phyloP scores from a whole-genome alignment of 306 rosid species.

The Ormosia semicastrata region DNA sequence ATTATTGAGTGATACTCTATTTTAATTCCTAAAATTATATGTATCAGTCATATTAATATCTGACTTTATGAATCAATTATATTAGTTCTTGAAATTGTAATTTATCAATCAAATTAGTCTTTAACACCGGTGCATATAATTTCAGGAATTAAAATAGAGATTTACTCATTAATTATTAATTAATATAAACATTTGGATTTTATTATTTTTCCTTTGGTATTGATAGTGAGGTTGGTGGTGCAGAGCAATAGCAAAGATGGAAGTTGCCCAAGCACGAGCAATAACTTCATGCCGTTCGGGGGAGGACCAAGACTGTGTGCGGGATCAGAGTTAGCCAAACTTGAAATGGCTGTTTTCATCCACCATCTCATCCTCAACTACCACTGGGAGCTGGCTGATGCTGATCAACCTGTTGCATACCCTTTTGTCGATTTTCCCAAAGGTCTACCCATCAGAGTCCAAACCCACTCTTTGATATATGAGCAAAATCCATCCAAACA shows the following conservation, averaged over 20 bases:
- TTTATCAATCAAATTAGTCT: too few relatives aligned
- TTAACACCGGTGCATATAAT: too few relatives aligned
- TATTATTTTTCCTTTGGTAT: too few relatives aligned
- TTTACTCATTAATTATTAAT: too few relatives aligned
- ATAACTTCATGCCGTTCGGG: conserved; percentile 77
- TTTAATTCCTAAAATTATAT: too few relatives aligned
- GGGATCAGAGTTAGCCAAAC: conserved; percentile 88
- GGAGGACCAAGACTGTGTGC: conserved; percentile 92
- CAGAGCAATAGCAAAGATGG: conserved; percentile 46
- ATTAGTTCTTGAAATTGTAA: too few relatives aligned
- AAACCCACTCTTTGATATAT: conserved; percentile 34
- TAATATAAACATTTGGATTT: too few relatives aligned
- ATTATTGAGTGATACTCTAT: too few relatives aligned
- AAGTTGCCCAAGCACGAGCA: conserved; percentile 39
- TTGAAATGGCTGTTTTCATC: conserved; percentile 96
- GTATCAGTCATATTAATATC: too few relatives aligned
- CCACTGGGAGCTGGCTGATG: conserved; percentile 71
- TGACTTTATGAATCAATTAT: too few relatives aligned
- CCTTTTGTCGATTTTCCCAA: conserved; percentile 93
- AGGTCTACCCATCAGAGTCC: conserved; percentile 75
- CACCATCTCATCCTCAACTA: conserved; percentile 86
- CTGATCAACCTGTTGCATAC: conserved; percentile 68
- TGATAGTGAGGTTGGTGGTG: conserved; percentile 28
- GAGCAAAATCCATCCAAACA: background rate
- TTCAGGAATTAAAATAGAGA: too few relatives aligned